Conservation (phyloP, 148 eudicot genomes). For the Spergularia marina region DNA sequence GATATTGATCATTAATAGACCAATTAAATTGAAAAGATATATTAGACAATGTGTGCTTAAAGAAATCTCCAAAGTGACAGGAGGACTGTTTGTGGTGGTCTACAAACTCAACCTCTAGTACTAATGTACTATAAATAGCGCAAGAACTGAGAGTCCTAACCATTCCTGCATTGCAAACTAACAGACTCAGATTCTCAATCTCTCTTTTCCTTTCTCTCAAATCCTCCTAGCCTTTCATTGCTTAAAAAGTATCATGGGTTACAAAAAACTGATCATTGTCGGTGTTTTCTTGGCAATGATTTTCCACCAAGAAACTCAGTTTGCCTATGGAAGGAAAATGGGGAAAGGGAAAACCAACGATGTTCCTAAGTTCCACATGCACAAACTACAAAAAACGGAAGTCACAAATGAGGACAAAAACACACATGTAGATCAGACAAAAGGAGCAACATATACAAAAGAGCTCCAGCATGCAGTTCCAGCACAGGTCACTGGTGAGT, state of each 20-base stretch:
- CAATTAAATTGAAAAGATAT: background rate
- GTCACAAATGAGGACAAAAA: constrained; percentile 9
- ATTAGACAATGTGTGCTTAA: constrained; percentile 1
- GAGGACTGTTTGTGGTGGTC: constrained; percentile 17
- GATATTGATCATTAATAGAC: background rate
- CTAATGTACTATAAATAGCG: constrained; percentile 41
- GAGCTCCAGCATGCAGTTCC: constrained; percentile 18
- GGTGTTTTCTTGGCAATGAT: constrained; percentile 29
- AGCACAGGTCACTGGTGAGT: constrained; percentile 15
- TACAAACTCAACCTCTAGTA: constrained; percentile 10
- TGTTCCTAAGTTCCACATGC: constrained; percentile 22
- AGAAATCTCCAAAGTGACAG: constrained; percentile 36
- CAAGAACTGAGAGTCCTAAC: constrained; percentile 13
- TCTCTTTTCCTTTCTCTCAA: constrained; percentile 2
- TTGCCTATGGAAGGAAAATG: constrained; percentile 36
- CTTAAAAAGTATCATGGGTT: constrained; percentile 25
- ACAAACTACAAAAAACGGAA: constrained; percentile 16
- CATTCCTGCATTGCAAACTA: constrained; percentile 18
- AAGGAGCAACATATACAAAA: background rate
- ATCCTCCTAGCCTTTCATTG: background rate
- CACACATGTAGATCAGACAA: background rate
- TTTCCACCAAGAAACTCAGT: constrained; percentile 25
- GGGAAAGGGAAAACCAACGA: constrained; percentile 20
- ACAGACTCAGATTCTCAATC: constrained; percentile 10
- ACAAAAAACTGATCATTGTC: constrained; percentile 29